A percentile compares a stretch with the other conserved stretches of the same genome.
Conservation (phyloP, 768 basidiomycete species). For the Saitozyma podzolica region DNA sequence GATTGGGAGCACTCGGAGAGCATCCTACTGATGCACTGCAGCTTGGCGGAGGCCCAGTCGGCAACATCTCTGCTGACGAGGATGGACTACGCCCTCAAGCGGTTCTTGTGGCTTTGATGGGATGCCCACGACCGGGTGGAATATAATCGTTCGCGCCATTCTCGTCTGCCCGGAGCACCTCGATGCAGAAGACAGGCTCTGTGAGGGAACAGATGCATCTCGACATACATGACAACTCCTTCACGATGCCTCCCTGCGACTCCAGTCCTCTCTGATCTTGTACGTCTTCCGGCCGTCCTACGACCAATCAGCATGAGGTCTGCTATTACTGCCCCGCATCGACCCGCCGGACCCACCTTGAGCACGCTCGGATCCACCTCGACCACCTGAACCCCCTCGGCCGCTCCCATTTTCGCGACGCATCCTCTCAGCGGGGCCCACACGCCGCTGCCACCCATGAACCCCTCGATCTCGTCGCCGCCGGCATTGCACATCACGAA, state of each 20-base stretch:
- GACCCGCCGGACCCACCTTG: conserved; percentile 19
- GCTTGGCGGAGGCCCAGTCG: conserved; percentile 76
- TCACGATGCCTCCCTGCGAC: conserved; percentile 15
- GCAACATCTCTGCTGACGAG: conserved; percentile 85
- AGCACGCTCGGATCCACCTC: conserved; percentile 41
- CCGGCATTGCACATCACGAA: conserved; percentile 46
- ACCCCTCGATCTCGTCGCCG: conserved; percentile 27
- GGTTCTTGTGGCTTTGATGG: conserved; percentile 71
- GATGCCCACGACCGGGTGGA: no score
- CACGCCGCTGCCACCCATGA: conserved; percentile 44
- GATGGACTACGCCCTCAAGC: conserved; percentile 90
- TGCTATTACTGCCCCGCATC: no score
- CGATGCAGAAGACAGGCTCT: no score
- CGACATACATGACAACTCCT: no score
- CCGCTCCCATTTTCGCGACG: conserved; percentile 13
- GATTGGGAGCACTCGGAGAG: background rate
- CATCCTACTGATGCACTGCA: conserved; percentile 46
- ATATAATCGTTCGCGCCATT: no score
- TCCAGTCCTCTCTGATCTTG: conserved; percentile 38
- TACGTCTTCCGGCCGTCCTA: conserved; percentile 35
- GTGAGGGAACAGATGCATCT: no score
- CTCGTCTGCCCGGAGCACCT: no score
- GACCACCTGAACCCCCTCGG: conserved; percentile 18
- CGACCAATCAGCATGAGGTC: background rate
- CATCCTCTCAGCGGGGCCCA: conserved; percentile 44